A percentile compares a stretch with the other conserved stretches of the same genome.
phyloP scores from a whole-genome alignment of 306 rosid species.

The Prinsepia uniflora region DNA sequence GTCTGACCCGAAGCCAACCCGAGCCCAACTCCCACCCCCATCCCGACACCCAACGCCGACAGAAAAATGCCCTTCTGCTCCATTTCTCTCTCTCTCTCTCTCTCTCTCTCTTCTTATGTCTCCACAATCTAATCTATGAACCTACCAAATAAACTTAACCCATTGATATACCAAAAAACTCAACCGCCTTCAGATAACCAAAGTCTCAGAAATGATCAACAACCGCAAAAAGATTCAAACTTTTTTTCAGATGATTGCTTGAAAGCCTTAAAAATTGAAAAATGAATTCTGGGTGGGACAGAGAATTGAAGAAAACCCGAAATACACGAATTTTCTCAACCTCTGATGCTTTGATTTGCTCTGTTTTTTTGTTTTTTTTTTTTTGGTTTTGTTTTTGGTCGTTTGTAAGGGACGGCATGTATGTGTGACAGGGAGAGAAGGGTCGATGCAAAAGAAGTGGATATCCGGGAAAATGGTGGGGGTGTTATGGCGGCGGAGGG shows the following conservation, averaged over 20 bases:
- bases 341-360: background rate
- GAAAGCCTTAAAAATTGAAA: background rate
- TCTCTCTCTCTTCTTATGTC: background rate
- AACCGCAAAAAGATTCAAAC: background rate
- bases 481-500: conserved; percentile 21
- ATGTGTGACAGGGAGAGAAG: background rate
- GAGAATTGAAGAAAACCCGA: conserved; percentile 13
- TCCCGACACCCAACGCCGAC: conserved; percentile 82
- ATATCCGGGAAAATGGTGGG: conserved; percentile 28
- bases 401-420: background rate
- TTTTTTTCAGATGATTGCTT: background rate
- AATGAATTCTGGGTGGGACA: conserved; percentile 1
- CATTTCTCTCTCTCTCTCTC: conserved; percentile 32
- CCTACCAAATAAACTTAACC: background rate
- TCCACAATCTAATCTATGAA: background rate
- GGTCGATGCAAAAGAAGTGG: conserved; percentile 32
- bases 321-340: conserved; percentile 1
- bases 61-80: conserved; percentile 67
- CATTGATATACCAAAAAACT: background rate
- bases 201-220: background rate
- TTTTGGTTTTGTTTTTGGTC: background rate
- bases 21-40: conserved; percentile 88
- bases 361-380: background rate
- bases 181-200: background rate
- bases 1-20: conserved; percentile 75